Evolutionary conservation across 1,139 yeast genomes (phyloP), one percentile per base, ranked within the genome.

Genomic region (Nakaseomyces sp.): DNA sequence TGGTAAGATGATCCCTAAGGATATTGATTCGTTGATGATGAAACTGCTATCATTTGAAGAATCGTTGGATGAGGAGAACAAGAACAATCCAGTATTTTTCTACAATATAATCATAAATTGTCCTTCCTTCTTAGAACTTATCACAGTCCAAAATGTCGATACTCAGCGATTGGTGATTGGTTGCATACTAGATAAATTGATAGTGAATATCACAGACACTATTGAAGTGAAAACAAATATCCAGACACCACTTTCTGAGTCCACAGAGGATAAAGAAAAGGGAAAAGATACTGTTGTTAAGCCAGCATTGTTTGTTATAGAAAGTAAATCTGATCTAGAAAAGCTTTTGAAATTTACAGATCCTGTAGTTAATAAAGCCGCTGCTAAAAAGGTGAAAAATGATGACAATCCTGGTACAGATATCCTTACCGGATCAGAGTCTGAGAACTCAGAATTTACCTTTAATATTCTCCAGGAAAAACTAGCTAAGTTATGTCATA

Each of bases 381-480:
- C 26, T 4, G 13, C 35, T 16, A 17, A 38, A 6, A 29, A 28
- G 10, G 19, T 19, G 13, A 13, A 20, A 12, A 13, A 12, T 5
- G n/a, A n/a, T 4, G 17, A 20, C 4, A 2, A 12, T 9, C 17
- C 12, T 4, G 18, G 28, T 13, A 9, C 24, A 18, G 28, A 38
- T 6, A 17, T 19, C 5, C 19, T 28, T 15, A 4, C 25, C 4
- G n/a, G 5, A 10, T 17, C 25, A 5, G 32, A 28, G 13, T 28
- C 26, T 9, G 20, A 17, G 8, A 28, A 28, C 9, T 6, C n/a
- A 5, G 28, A 35, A 6, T 22, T 35, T 15, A 38, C 56, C n/a
- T 45, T 58, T 20, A 46, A 50, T 31, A 32, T 52, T 13, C 77
- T 75, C 42, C 88, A 82, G 55, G 84, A 84, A 51, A 77, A 75